Evolutionary conservation across 2,329 filamentous ascomycete genomes (phyloP).

Genomic region (Lasiodiplodia gonubiensis): DNA sequence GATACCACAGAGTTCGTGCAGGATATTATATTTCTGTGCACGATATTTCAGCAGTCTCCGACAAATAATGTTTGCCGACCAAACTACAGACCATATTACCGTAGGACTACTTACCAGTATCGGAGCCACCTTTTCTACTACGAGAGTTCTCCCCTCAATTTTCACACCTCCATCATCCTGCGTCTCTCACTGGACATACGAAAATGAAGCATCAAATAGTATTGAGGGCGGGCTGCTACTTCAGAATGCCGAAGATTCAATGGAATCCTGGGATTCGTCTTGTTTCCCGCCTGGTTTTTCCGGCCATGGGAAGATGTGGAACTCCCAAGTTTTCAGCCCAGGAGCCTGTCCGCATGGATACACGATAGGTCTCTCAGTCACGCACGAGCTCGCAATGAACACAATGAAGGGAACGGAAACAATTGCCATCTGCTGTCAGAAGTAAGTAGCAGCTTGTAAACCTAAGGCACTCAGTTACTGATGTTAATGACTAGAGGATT

Average conservation of each 20-base stretch:
- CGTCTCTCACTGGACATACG: neutral
- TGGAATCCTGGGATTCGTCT: neutral
- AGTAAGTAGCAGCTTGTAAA: neutral
- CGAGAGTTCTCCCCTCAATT: neutral
- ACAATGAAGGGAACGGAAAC: neutral
- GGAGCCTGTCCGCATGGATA: neutral
- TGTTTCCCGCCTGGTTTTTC: neutral
- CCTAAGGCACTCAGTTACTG: neutral
- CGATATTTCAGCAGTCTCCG: too few relatives aligned
- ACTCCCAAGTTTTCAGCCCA: constrained; percentile 2
- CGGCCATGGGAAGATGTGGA: neutral
- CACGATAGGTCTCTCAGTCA: neutral
- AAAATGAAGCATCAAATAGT: neutral
- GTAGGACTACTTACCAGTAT: neutral
- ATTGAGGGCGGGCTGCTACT: neutral
- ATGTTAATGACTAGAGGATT: neutral
- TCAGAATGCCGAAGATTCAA: neutral
- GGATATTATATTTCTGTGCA: too few relatives aligned
- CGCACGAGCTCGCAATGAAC: neutral
- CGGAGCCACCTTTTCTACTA: neutral
- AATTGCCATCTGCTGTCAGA: neutral
- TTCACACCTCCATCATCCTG: neutral
- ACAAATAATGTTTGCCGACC: too few relatives aligned
- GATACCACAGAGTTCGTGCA: too few relatives aligned
- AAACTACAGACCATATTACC: too few relatives aligned